phyloP scores from a whole-genome alignment of 176 grass and related monocot genomes.

The Carex pumila region DNA sequence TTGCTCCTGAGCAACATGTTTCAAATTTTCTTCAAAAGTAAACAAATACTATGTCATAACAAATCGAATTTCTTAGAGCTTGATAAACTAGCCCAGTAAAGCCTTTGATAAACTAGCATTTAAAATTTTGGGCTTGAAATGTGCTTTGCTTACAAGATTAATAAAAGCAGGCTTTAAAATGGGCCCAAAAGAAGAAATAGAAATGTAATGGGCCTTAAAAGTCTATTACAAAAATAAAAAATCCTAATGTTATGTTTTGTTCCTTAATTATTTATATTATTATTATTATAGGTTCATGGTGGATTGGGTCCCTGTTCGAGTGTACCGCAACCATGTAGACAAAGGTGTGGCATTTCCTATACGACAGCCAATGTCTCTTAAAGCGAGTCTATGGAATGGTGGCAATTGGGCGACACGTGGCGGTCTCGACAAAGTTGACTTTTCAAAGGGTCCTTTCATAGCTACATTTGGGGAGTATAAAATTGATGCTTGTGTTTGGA shows the following conservation, averaged over 20 bases:
- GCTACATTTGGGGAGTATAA: slow-evolving; percentile 25
- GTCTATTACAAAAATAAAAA: neutral
- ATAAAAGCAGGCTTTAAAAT: neutral
- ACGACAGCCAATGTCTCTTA: neutral
- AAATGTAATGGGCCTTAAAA: neutral
- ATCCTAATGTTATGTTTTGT: neutral
- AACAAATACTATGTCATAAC: neutral
- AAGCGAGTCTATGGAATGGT: neutral
- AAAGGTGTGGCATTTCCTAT: neutral
- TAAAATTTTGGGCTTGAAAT: neutral
- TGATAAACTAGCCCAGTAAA: neutral
- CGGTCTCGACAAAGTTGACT: slow-evolving; percentile 22
- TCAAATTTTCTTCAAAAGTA: neutral
- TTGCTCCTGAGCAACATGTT: neutral
- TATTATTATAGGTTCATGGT: neutral
- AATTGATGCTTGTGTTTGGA: slow-evolving; percentile 32
- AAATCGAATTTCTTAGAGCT: too few relatives aligned
- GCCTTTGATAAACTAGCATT: neutral
- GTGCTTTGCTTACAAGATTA: neutral
- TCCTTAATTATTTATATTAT: neutral
- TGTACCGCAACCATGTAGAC: neutral
- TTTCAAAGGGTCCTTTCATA: slow-evolving; percentile 29
- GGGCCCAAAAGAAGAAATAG: neutral
- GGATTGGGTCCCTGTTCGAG: neutral
- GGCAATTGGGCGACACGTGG: neutral